A percentile compares a stretch with the other conserved stretches of the same genome.
Evolutionary conservation across 805 yeast species (phyloP).

Genomic region (Danielia oregonensis): DNA sequence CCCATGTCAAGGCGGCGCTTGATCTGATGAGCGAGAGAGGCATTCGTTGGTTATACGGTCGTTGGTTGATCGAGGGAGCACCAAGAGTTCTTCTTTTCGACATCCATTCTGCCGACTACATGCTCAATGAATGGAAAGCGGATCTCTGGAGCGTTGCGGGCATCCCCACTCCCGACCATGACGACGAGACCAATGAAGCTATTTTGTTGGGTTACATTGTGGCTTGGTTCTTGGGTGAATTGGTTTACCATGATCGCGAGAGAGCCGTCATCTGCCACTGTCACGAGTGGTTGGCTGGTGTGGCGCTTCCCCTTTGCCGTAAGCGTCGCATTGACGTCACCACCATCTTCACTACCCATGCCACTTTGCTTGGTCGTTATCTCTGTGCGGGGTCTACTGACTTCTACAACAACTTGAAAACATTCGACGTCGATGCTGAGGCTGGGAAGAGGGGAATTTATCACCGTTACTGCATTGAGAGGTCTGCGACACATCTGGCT

Average conservation of each 20-base stretch:
- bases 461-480: constrained; percentile 93
- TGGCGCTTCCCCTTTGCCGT: constrained; percentile 88
- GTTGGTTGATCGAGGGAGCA: constrained; percentile 98
- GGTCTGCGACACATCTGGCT: constrained; percentile 93
- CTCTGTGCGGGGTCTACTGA: constrained; percentile 96
- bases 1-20: constrained; percentile 56
- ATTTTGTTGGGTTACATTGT: constrained; percentile 87
- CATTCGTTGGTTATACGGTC: constrained; percentile 77
- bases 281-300: constrained; percentile 98
- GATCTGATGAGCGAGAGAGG: constrained; percentile 83
- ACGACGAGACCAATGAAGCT: constrained; percentile 87
- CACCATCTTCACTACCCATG: constrained; percentile 96
- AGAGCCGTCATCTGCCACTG: constrained; percentile 91
- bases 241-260: constrained; percentile 75
- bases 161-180: constrained; percentile 89
- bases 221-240: constrained; percentile 96
- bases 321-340: constrained; percentile 90
- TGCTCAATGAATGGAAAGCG: constrained; percentile 87
- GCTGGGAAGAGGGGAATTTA: constrained; percentile 98
- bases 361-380: constrained; percentile 91
- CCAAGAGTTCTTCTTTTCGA: constrained; percentile 91
- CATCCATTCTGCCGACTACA: constrained; percentile 63
- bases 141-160: constrained; percentile 91
- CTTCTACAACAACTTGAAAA: constrained; percentile 84
- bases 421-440: constrained; percentile 94